Base-by-base conservation (phyloP, 495 filamentous ascomycete species). In the Talaromyces nanjingensis region DNA sequence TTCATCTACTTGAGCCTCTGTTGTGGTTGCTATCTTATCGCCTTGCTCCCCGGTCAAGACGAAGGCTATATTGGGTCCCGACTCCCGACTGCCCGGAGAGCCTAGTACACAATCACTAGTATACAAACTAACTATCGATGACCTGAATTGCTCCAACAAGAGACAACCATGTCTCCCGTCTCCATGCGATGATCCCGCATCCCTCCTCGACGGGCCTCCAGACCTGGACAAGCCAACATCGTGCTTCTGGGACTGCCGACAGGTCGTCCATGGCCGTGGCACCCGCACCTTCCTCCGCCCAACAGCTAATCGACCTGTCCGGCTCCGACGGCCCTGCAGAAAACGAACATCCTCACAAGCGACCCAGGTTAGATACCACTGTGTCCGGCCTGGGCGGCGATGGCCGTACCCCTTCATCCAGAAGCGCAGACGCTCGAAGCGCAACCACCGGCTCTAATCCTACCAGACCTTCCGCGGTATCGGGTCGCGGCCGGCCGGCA, bases 151-250 rank as follows among this genome's bases (percentile, higher is more conserved):
- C 14, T 34, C 64, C 59, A 54, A 66, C 68, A 72, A 74, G 56
- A 59, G 56, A 61, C 65, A 77, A 56, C 68, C 72, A 81, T 81
- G 78, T 75, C 65, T 63, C 78, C 68, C 70, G 78, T 81, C 76
- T 74, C 60, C 69, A 72, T 72, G 74, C 73, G 69, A 81, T 81
- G 78, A 81, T 77, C 68, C 75, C 77, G 60, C 75, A 78, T 73
- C 70, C 78, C 63, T 79, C 77, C 68, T 47, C 56, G 31, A 75
- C 73, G 68, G 76, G 76, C 71, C 73, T 74, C 71, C 78, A 78
- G 71, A 65, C 73, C 55, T 77, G 75, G 77, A 74, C 74, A 53
- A 72, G 74, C 62, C 71, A 73, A 60, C 68, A 74, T 68, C 76
- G 75, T 63, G 64, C 73, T 60, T 64, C 72, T 64, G 74, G 70